These are phyloP conservation scores for Symbiodinium natans DNA, from an alignment of 73 alveolate genomes.

Conservation along the genomic window DNA sequence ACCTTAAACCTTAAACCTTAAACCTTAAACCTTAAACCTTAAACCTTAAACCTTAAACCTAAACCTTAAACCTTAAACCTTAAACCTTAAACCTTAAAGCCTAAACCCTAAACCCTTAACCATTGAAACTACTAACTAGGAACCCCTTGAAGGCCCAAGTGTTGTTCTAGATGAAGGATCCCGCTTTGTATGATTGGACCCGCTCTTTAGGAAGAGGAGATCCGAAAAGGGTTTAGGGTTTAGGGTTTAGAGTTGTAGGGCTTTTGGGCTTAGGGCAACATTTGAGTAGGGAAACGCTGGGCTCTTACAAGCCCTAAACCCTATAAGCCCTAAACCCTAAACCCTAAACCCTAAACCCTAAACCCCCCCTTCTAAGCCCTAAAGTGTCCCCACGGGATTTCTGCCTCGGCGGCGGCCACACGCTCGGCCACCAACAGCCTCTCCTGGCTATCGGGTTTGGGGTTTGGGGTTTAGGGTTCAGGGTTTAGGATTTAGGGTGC, in stretches of 20 bases:
- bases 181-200: too few relatives aligned
- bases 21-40: background rate
- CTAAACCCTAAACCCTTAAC: background rate
- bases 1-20: background rate
- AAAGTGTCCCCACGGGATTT: background rate
- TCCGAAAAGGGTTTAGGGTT: too few relatives aligned
- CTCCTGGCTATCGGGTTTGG: background rate
- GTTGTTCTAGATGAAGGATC: background rate
- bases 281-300: too few relatives aligned
- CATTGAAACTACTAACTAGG: background rate
- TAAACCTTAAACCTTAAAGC: background rate
- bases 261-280: too few relatives aligned
- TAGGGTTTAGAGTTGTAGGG: too few relatives aligned
- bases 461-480: background rate
- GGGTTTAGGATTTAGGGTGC: background rate
- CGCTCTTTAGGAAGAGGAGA: too few relatives aligned
- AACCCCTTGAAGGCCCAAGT: background rate
- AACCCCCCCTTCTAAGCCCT: background rate
- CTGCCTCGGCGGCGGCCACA: constrained; percentile 84
- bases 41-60: background rate
- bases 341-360: background rate
- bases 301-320: background rate
- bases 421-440: constrained; percentile 58
- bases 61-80: background rate
- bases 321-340: background rate